These are phyloP conservation scores for Plenodomus biglobosus DNA, from an alignment of 2,329 filamentous ascomycete species.

Conservation along the genomic window DNA sequence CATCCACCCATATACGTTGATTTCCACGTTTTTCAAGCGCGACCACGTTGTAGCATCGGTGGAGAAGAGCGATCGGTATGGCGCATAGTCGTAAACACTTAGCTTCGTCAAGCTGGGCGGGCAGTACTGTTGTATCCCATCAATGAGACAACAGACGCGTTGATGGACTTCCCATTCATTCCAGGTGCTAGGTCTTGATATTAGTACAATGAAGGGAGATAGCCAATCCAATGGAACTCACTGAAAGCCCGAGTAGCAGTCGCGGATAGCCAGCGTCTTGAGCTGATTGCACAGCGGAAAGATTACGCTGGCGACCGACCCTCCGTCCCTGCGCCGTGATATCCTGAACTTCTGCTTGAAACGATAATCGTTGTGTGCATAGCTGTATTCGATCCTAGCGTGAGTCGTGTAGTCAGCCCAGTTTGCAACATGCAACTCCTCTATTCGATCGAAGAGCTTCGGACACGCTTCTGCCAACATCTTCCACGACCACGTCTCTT, in stretches of 20 bases:
- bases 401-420: conserved; percentile 44
- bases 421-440: conserved; percentile 41
- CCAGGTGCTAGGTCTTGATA: conserved; percentile 25
- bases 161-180: conserved; percentile 45
- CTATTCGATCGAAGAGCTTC: conserved; percentile 32
- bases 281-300: conserved; percentile 36
- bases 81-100: conserved; percentile 40
- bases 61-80: conserved; percentile 39
- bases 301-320: conserved; percentile 37
- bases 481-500: conserved; percentile 43
- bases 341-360: conserved; percentile 41
- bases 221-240: conserved; percentile 3
- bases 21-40: conserved; percentile 35
- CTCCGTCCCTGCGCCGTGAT: conserved; percentile 38
- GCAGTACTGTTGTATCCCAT: conserved; percentile 35
- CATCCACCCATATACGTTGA: conserved; percentile 40
- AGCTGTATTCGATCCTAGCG: conserved; percentile 42
- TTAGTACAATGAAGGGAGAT: conserved; percentile 9
- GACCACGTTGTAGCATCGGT: conserved; percentile 36
- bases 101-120: conserved; percentile 37
- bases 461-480: conserved; percentile 37
- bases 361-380: conserved; percentile 41
- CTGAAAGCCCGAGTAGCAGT: conserved; percentile 39
- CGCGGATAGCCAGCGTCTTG: conserved; percentile 38
- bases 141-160: conserved; percentile 40